Base-by-base conservation (phyloP, 2,329 filamentous ascomycete genomes). In the Neonectria ditissima region DNA sequence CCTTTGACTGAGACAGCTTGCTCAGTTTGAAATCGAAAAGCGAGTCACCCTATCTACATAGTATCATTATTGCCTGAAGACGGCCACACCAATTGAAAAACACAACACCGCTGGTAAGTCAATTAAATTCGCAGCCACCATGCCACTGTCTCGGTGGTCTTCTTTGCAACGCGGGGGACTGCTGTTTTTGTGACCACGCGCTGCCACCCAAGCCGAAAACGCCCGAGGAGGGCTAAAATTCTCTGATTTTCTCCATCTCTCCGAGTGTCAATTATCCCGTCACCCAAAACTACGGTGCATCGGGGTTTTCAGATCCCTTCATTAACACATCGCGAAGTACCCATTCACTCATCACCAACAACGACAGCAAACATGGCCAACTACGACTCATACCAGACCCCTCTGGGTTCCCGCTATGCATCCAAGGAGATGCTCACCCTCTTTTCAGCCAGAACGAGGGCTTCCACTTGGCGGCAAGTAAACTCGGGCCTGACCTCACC, bases 351-450 rank as follows among this genome's bases (percentile, higher is more conserved):
- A 18, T n/a, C 24, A 48, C 24, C 44, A 24, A 39, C 37, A 34
- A 26, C 28, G n/a, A 45, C 28, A 5, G 45, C 48, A 26, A 37
- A 6, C 34, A 50, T 54, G 58, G 18, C 58, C 43, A 51, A n/a
- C 45, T 63, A 41, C 57, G 63, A 68, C 47, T 22, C 54, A 4
- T 68, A 68, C 37, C 63, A 66, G 26, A 68, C 65, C 10, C 50
- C 60, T 10, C 48, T 68, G 22, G 55, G 48, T 2, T 32, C 48
- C 28, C 64, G 60, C 45, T 64, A 68, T 30, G 54, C 51, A 14
- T 57, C 51, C 63, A 45, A 50, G 37, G 65, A 64, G 26, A 68
- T 68, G 60, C 24, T 50, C 14, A 44, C n/a, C 13, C 65, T 68
- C 13, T 68, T 62, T 52, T 51, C 43, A 10, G 18, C 54, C 14